phyloP scores from a whole-genome alignment of 805 yeast genomes.

The Candida adriatica region DNA sequence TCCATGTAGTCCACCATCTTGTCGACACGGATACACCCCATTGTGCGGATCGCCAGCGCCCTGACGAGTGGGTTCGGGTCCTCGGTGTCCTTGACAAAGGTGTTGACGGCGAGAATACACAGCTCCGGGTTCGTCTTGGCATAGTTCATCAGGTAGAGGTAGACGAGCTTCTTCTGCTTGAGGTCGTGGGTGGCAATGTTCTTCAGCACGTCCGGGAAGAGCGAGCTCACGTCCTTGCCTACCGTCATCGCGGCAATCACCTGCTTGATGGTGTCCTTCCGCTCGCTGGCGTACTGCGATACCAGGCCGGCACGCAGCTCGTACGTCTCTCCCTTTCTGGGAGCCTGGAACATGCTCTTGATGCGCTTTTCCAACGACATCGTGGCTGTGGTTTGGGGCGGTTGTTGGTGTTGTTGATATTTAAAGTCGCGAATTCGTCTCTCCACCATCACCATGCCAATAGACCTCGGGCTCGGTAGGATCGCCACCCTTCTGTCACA shows the following conservation, averaged over 20 bases:
- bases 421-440: no score
- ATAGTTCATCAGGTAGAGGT: constrained; percentile 91
- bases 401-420: no score
- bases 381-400: no score
- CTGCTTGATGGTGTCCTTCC: constrained; percentile 94
- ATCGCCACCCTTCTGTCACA: constrained; percentile 36
- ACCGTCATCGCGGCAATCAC: constrained; percentile 98
- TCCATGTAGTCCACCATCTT: constrained; percentile 94
- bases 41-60: constrained; percentile 94
- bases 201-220: constrained; percentile 93
- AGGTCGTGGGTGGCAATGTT: constrained; percentile 95
- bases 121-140: constrained; percentile 95
- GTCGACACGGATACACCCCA: constrained; percentile 97
- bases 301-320: constrained; percentile 88
- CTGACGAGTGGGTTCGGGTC: constrained; percentile 95
- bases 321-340: constrained; percentile 72
- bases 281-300: constrained; percentile 88
- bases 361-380: constrained; percentile 42
- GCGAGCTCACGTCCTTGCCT: constrained; percentile 90
- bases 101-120: constrained; percentile 92
- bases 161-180: constrained; percentile 94
- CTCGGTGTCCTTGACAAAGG: constrained; percentile 90
- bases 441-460: no score
- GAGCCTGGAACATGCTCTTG: constrained; percentile 50
- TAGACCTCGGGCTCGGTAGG: constrained; percentile 54